Conservation (phyloP, 1,284 basidiomycete species). For the Wallemia ichthyophaga region DNA sequence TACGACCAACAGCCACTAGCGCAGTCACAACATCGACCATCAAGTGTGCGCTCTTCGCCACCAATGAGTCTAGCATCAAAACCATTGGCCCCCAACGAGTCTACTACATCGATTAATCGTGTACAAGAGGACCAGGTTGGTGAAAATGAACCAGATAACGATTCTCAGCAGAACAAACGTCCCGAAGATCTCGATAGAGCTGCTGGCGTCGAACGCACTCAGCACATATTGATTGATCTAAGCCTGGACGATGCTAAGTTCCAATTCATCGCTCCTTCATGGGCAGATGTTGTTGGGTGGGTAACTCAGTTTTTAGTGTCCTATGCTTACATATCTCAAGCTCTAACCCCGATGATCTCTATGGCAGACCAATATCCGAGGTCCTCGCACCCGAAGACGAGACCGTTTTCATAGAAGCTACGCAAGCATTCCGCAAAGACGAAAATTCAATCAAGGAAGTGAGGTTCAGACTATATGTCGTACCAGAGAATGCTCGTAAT, state of each 20-base stretch:
- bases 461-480: constrained; percentile 52
- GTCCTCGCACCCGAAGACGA: constrained; percentile 58
- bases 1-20: neutral
- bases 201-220: constrained; percentile 71
- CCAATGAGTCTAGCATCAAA: neutral
- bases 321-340: constrained; percentile 18
- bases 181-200: constrained; percentile 34
- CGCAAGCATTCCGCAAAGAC: constrained; percentile 52
- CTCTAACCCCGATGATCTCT: constrained; percentile 48
- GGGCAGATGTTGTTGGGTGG: constrained; percentile 73
- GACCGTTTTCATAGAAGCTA: constrained; percentile 63
- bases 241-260: constrained; percentile 56
- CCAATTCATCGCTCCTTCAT: constrained; percentile 85
- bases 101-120: neutral
- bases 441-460: constrained; percentile 85
- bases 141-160: too few species aligned
- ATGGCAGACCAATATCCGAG: constrained; percentile 49
- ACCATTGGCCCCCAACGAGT: neutral
- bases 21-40: neutral
- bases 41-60: constrained; percentile 2
- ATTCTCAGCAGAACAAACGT: neutral
- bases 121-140: neutral
- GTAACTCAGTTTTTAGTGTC: constrained; percentile 13
- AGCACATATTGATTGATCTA: constrained; percentile 85
- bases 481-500: constrained; percentile 23